A percentile compares a stretch with the other conserved stretches of the same genome.
phyloP scores from a whole-genome alignment of 345 rosid genomes.

The Linum trigynum region DNA sequence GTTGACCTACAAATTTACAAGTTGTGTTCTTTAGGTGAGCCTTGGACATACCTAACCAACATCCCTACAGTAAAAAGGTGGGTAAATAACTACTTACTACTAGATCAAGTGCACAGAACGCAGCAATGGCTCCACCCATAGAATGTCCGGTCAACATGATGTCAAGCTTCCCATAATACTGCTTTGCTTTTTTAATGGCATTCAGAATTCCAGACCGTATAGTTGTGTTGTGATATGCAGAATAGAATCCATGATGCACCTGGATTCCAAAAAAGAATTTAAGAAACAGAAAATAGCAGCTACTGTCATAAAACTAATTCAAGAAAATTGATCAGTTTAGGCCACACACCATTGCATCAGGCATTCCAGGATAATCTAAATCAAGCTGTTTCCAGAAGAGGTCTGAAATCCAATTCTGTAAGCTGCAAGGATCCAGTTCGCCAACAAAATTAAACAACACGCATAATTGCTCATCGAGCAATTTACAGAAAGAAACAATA shows the following conservation, averaged over 20 bases:
- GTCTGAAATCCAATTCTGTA: conserved; percentile 91
- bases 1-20: conserved; percentile 50
- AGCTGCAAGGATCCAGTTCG: conserved; percentile 32
- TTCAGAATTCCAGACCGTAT: conserved; percentile 62
- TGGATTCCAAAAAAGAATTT: conserved; percentile 13
- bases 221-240: conserved; percentile 88
- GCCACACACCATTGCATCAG: conserved; percentile 76
- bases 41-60: not conserved
- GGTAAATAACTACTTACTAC: conserved; percentile 28
- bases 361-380: conserved; percentile 84
- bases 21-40: not conserved
- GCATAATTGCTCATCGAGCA: not conserved
- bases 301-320: conserved; percentile 1
- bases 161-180: conserved; percentile 52
- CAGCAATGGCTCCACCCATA: conserved; percentile 98
- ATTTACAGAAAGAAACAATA: not conserved
- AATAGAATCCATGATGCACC: conserved; percentile 94
- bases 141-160: conserved; percentile 90
- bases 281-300: not conserved
- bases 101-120: conserved; percentile 85
- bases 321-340: not conserved
- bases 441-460: conserved; percentile 8
- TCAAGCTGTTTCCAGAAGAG: conserved; percentile 93
- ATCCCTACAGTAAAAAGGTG: not conserved
- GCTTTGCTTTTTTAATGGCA: conserved; percentile 51